Base-by-base conservation (phyloP, 345 rosid genomes). In the Viola odorata region DNA sequence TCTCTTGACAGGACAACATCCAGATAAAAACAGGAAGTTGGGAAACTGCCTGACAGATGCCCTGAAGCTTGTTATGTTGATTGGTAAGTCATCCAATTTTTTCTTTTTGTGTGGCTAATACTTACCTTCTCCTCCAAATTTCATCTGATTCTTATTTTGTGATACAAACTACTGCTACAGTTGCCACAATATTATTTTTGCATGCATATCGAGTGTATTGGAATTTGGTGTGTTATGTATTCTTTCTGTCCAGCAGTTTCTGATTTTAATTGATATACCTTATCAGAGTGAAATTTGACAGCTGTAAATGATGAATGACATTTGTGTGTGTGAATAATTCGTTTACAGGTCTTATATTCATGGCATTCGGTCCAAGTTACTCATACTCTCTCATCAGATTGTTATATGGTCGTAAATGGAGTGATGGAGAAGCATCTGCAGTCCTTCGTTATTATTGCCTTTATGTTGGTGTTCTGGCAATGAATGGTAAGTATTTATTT, bases 291-390 rank as follows among this genome's bases (percentile, higher is more conserved):
- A 23, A 23, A 7, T 45, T 57, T 57, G 49, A 58, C 32, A 7
- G n/a, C 4, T 6, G 6, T 23, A n/a, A 37, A 53, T 49, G 53
- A 40, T 32, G 15, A 8, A 57, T 32, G 41, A 36, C 15, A 15
- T 41, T 45, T 23, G 1, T 23, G 32, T 23, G 32, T 23, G 32
- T 23, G 32, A 2, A 23, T 23, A 23, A 23, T 23, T 23, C 32
- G 2, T 23, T 61, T 72, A 6, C 60, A 88, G 92, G 96, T 75
- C 85, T 85, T 44, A 64, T 86, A 50, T 88, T 90, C 72, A 75
- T 86, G 85, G 92, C 97, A 50, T 94, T 88, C 76, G 99, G 97
- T 41, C 99, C 99, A 60, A 91, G 99, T 69, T 94, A 83, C 78
- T 90, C 97, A 8, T 94, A 91, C 84, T 85, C 96, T 53, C 81